These are phyloP conservation scores for Microbotryum intermedium DNA, from an alignment of 1,284 basidiomycete genomes.

Conservation along the genomic window DNA sequence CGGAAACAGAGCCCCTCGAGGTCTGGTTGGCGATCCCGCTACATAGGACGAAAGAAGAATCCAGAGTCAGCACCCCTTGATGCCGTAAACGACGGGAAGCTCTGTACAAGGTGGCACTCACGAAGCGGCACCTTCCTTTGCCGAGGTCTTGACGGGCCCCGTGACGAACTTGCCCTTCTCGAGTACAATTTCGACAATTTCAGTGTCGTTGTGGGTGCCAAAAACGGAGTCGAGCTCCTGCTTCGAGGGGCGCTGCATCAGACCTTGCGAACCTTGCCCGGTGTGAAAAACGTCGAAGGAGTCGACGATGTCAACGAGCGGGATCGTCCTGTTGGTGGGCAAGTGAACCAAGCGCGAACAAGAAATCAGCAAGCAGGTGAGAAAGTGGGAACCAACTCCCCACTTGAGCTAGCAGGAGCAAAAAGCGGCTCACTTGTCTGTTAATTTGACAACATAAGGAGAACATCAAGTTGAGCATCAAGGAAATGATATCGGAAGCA, in stretches of 20 bases:
- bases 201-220: constrained; percentile 36
- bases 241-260: constrained; percentile 39
- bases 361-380: background rate
- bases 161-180: constrained; percentile 34
- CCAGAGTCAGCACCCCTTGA: too few relatives aligned
- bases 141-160: background rate
- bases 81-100: too few relatives aligned
- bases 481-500: too few relatives aligned
- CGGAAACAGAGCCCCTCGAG: too few relatives aligned
- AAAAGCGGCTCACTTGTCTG: constrained; percentile 5
- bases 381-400: background rate
- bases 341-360: background rate
- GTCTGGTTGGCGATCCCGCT: too few relatives aligned
- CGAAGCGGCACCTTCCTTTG: constrained; percentile 16
- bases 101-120: too few relatives aligned
- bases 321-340: constrained; percentile 34
- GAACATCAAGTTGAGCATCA: background rate
- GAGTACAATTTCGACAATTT: constrained; percentile 37
- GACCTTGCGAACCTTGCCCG: constrained; percentile 39
- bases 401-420: too few relatives aligned
- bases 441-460: background rate
- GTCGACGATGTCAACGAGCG: constrained; percentile 41
- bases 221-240: constrained; percentile 41
- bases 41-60: too few relatives aligned
- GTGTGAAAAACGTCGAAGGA: constrained; percentile 41